Base-by-base conservation (phyloP, 306 rosid genomes). In the Lathyrus sativus region DNA sequence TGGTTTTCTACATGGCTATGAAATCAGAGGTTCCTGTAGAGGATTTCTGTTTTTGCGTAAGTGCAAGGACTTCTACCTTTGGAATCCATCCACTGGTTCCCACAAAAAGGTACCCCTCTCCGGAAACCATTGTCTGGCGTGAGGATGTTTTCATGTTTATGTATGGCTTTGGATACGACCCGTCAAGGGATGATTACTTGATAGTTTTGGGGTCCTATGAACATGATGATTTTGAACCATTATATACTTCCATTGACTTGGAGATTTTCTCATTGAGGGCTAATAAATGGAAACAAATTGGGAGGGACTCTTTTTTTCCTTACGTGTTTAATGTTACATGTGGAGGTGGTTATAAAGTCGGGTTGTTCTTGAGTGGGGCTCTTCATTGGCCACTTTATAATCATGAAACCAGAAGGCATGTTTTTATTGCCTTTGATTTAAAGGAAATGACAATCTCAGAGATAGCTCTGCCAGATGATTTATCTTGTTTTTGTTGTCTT, bases 11-110 rank as follows among this genome's bases (percentile, higher is more conserved):
- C 1, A 19, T 19, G 1, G 22, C 22, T 19, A 0, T 19, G 22
- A 19, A 19, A 19, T 19, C 22, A 1, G 22, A 19, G 22, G 22
- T 19, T 19, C 22, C 22, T 19, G 22, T 19, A 19, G 22, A 19
- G 22, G 22, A 1, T 19, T 19, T 19, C 22, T 19, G 22, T 19
- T 19, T 19, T 19, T 19, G 22, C 22, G 1, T 19, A 19, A 19
- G 1, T 19, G 1, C 22, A 19, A 24, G 26, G 0, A 0, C 46
- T 6, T 43, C 13, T 59, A 19, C 7, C 0, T 71, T 10, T 46
- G 61, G 61, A 71, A 71, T 45, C 76, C 76, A 2, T 59, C 62
- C 2, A 71, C 69, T 0, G 41, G 53, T 48, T 7, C 3, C 29
- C 62, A 48, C 18, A 71, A 22, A 44, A 3, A 28, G 3, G 6